Evolutionary conservation across 768 basidiomycete species (phyloP).

Genomic region (Tremella yokohamensis): DNA sequence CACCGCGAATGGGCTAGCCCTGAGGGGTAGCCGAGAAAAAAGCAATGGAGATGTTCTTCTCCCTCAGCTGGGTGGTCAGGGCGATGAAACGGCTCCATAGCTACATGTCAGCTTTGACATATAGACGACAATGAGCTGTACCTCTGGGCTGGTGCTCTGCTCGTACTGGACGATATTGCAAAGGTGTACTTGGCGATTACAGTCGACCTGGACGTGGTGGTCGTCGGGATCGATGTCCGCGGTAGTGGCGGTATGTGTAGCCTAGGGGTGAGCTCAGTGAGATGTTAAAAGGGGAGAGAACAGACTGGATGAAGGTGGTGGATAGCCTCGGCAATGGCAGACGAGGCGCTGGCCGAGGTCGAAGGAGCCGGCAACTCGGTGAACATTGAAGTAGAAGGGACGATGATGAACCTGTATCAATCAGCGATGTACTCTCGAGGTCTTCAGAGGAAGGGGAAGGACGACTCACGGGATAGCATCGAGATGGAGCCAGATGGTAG

Average conservation of each 20-base stretch:
- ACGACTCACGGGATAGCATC: conserved; percentile 42
- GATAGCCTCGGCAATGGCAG: conserved; percentile 38
- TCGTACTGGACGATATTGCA: conserved; percentile 70
- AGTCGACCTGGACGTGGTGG: conserved; percentile 80
- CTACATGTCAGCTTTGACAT: conserved; percentile 1
- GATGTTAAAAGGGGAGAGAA: background rate
- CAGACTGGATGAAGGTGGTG: conserved; percentile 45
- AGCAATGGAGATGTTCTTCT: conserved; percentile 81
- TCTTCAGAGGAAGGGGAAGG: background rate
- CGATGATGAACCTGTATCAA: conserved; percentile 34
- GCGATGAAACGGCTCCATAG: conserved; percentile 74
- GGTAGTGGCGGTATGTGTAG: conserved; percentile 45
- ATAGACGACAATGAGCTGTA: conserved; percentile 24
- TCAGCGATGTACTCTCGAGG: background rate
- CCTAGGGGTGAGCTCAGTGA: conserved; percentile 13
- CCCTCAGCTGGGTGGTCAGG: conserved; percentile 76
- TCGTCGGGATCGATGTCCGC: conserved; percentile 33
- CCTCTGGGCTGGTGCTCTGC: conserved; percentile 63
- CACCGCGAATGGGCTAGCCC: conserved; percentile 56
- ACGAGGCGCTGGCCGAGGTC: conserved; percentile 38
- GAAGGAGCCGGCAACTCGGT: conserved; percentile 43
- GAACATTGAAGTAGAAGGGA: conserved; percentile 44
- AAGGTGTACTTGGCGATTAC: conserved; percentile 78
- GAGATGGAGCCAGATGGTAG: conserved; percentile 40
- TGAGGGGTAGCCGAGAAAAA: conserved; percentile 96